Evolutionary conservation across 176 grass and related monocot genomes (phyloP), one percentile per base, ranked within the genome.

Genomic region (Pharus latifolius): DNA sequence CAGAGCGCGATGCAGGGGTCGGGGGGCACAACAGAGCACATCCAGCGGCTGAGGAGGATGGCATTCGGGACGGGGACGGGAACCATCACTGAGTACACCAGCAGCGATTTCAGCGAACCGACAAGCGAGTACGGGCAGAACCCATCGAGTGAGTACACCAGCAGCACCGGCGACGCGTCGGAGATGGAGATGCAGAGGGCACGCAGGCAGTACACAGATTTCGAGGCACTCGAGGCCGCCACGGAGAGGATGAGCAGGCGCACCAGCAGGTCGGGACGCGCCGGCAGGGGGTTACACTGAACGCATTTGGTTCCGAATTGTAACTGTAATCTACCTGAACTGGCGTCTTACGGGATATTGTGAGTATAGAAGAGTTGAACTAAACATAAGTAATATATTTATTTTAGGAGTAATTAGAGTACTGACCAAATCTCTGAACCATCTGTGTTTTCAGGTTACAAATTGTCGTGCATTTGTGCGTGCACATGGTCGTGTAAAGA

Each of bases 101-200:
- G 87, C 76, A 87, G 88, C 61, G 76, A 87, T 35, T 64, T 64
- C 69, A 92, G 89, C 54, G 69, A 74, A 17, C 88, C 28, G 62
- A 88, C 72, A 28, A 92, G 85, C 44, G 83, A 96, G 50, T 96
- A 75, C 14, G 76, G 77, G 11, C 63, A 66, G 37, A 87, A 83
- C 59, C 80, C 61, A 16, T 83, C 72, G 32, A 42, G 56, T 35
- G 82, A 79, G 69, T 80, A 80, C 69, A 81, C 73, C 31, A 82
- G 68, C 63, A 82, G 77, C 52, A 80, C 54, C 4, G 52, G 34
- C 6, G 60, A 90, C 52, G 84, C 85, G 17, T 86, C 46, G 1
- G 86, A 92, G 62, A 32, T 56, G 34, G 70, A 78, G 0, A 23
- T 50, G 0, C 50, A 16, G 28, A 42, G 8, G 30, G 3, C 44